Evolutionary conservation across 176 grass and related monocot genomes (phyloP).

Genomic region (Juncus inflexus): DNA sequence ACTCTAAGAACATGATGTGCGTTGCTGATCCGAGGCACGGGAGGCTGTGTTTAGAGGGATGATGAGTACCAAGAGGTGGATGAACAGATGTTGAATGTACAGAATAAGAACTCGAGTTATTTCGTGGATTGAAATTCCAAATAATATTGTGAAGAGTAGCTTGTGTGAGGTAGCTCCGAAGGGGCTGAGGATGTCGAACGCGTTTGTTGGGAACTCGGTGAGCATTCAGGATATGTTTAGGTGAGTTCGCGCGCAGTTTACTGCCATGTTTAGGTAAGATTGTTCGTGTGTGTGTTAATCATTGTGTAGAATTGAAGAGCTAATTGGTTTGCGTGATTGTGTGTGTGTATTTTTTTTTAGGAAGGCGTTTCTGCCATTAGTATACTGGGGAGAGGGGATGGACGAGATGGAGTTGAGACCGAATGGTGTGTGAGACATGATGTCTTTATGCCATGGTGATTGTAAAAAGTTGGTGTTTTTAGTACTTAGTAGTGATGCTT

Average conservation of each 20-base stretch:
- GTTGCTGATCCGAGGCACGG: conserved; percentile 82
- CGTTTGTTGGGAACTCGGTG: conserved; percentile 61
- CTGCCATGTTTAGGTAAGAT: conserved; percentile 97
- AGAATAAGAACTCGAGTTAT: conserved; percentile 96
- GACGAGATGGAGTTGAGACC: conserved; percentile 43
- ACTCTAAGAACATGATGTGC: conserved; percentile 99
- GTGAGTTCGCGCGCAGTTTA: conserved; percentile 89
- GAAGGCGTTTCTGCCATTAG: conserved; percentile 42
- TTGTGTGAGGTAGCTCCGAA: conserved; percentile 86
- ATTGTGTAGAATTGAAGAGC: too few relatives aligned
- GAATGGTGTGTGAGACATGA: conserved; percentile 25
- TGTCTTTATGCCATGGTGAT: not conserved
- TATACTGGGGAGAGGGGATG: conserved; percentile 56
- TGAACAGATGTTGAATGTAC: conserved; percentile 93
- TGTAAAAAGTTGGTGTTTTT: conserved; percentile 20
- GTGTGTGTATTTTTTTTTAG: conserved; percentile 29
- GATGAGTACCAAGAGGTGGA: conserved; percentile 97
- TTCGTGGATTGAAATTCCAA: conserved; percentile 92
- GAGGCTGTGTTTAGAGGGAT: conserved; percentile 89
- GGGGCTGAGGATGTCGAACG: conserved; percentile 65
- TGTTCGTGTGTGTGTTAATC: conserved; percentile 22
- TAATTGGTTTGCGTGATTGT: too few relatives aligned
- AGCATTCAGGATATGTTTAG: conserved; percentile 86
- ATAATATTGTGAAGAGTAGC: conserved; percentile 73
- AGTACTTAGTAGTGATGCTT: conserved; percentile 13